Evolutionary conservation across 768 basidiomycete genomes (phyloP), one percentile per base, ranked within the genome.

Genomic region (Rhizopogon rudus): DNA sequence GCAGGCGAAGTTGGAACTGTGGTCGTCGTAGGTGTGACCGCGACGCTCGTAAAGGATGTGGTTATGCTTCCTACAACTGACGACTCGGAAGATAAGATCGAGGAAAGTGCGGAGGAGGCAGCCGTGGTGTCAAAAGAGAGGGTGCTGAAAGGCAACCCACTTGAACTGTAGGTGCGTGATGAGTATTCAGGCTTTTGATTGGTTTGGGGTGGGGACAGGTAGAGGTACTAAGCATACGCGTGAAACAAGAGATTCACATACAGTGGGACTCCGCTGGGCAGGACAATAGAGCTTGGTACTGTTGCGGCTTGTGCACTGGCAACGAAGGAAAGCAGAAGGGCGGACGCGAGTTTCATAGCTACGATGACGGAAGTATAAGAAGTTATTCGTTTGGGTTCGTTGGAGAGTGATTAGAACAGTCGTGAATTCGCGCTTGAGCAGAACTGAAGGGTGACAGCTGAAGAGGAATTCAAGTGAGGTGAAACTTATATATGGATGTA

Each of bases 51-150:
- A 13, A 25, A 14, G 2, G 22, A 25, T 44, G 25, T 8, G 20
- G 44, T 13, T 14, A 14, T 33, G 5, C 68, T 60, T 16, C 13
- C 43, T 41, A 67, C 0, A 6, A 52, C 52, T 29, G 54, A 63
- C 17, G 67, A 66, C 20, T 65, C 58, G 25, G 68, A 64, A 35
- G 68, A 66, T 43, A 66, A 58, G 55, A 61, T 53, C 6, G 55
- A 60, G 9, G 66, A 59, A 39, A 65, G 20, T 28, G 56, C 0
- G 33, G 67, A 68, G 3, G 60, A 33, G 0, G 41, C 8, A 5
- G 52, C 68, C 5, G 63, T 65, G 17, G 66, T 66, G 49, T 68
- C 61, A 10, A 68, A 62, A 5, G 63, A 45, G 25, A 68, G 16
- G 4, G 48, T 48, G 43, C 42, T 60, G 8, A 63, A 53, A 6